These are phyloP conservation scores for Lasiodiplodia citricola DNA, from an alignment of 2,329 filamentous ascomycete species.

Conservation along the genomic window DNA sequence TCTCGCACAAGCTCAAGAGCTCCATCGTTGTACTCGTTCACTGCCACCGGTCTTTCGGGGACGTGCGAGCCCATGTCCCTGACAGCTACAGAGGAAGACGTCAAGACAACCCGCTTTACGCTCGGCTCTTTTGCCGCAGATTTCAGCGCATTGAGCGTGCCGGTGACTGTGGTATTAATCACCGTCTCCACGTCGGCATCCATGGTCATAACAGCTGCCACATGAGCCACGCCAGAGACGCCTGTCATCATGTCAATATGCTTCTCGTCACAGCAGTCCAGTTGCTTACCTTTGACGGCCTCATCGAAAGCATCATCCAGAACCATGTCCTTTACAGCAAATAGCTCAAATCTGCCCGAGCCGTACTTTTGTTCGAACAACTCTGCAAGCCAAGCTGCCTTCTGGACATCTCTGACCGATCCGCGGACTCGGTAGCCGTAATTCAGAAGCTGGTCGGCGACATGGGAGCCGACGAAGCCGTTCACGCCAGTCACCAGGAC, in stretches of 20 bases:
- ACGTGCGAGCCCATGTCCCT: conserved; percentile 30
- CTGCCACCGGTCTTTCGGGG: conserved; percentile 37
- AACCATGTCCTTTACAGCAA: conserved; percentile 37
- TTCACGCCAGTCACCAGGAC: conserved; percentile 44
- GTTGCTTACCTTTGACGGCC: conserved; percentile 33
- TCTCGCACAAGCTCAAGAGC: conserved; percentile 39
- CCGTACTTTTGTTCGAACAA: conserved; percentile 38
- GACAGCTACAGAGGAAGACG: conserved; percentile 49
- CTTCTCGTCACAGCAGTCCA: neutral
- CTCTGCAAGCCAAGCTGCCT: conserved; percentile 37
- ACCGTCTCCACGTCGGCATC: conserved; percentile 46
- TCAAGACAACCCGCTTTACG: conserved; percentile 52
- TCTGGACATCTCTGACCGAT: conserved; percentile 37
- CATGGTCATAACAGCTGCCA: conserved; percentile 51
- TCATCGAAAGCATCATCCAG: conserved; percentile 35
- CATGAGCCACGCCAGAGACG: conserved; percentile 51
- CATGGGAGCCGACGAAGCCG: conserved; percentile 41
- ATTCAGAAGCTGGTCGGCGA: conserved; percentile 38
- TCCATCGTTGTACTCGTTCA: conserved; percentile 40
- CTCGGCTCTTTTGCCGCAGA: conserved; percentile 48
- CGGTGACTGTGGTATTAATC: conserved; percentile 48
- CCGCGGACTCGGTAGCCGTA: conserved; percentile 43
- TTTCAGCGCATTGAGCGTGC: conserved; percentile 46
- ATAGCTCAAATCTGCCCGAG: conserved; percentile 34
- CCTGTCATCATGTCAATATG: conserved; percentile 32